A percentile compares a stretch with the other conserved stretches of the same genome.
Conservation (phyloP, 352 stramenopile genomes). For the Phytopythium aichiense region DNA sequence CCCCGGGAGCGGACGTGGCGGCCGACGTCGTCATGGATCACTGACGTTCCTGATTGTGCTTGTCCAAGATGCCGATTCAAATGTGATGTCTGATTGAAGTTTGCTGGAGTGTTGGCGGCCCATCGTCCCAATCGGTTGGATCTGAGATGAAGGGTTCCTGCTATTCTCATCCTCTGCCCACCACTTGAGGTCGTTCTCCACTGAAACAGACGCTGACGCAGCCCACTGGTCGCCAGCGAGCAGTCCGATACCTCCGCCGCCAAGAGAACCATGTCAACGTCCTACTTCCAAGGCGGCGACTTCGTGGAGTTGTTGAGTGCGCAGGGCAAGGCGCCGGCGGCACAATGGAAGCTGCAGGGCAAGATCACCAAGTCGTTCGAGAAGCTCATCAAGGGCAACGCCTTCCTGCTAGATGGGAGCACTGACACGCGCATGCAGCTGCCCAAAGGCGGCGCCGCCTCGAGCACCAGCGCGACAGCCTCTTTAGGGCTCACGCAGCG, state of each 20-base stretch:
- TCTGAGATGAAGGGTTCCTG: not conserved
- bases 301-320: conserved; percentile 79
- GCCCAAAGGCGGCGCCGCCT: conserved; percentile 37
- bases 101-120: not conserved
- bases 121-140: not conserved
- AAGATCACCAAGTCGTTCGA: conserved; percentile 82
- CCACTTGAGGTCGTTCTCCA: not conserved
- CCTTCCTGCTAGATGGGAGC: conserved; percentile 69
- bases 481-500: conserved; percentile 64
- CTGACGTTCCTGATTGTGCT: not conserved
- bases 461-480: conserved; percentile 11
- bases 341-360: conserved; percentile 65
- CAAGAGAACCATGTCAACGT: conserved; percentile 7
- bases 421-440: conserved; percentile 81
- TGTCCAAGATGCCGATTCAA: not conserved
- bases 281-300: conserved; percentile 79
- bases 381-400: conserved; percentile 74
- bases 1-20: not conserved
- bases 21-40: not conserved
- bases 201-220: not conserved
- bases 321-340: conserved; percentile 65
- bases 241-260: not conserved
- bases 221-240: not conserved
- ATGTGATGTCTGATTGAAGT: not conserved
- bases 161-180: not conserved